Percentiles rank a stretch among this genome's conserved stretches.
These are phyloP conservation scores for Hemisphaericaspora subhashii DNA, from an alignment of 1,139 yeast genomes.

Conservation along the genomic window DNA sequence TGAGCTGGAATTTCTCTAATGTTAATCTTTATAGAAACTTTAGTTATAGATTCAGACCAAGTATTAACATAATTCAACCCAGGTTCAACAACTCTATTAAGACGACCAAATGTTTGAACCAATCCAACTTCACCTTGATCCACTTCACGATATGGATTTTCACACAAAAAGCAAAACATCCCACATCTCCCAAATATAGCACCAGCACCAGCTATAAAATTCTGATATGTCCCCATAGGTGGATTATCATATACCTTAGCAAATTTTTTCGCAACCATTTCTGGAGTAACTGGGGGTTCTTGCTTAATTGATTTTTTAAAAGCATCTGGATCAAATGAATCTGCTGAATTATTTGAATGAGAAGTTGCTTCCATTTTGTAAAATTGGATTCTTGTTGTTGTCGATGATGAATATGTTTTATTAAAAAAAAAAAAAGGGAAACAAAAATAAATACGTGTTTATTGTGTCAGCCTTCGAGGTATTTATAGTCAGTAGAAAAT, in stretches of 20 bases:
- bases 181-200: conserved; percentile 54
- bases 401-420: no score
- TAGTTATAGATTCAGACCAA: conserved; percentile 56
- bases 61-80: conserved; percentile 68
- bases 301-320: conserved; percentile 19
- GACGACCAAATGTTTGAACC: conserved; percentile 67
- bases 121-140: conserved; percentile 72
- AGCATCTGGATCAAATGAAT: conserved; percentile 18
- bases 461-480: no score
- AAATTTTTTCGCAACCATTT: conserved; percentile 34
- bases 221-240: conserved; percentile 36
- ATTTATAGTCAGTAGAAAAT: no score
- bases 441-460: no score
- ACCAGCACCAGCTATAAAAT: conserved; percentile 47
- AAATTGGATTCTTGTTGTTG: no score
- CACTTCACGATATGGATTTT: conserved; percentile 63
- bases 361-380: conserved; percentile 11
- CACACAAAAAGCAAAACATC: conserved; percentile 58
- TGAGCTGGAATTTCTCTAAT: conserved; percentile 69
- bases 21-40: conserved; percentile 57
- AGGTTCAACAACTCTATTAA: conserved; percentile 67
- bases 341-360: conserved; percentile 11
- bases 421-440: no score
- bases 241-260: conserved; percentile 41
- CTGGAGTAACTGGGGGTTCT: conserved; percentile 29